Evolutionary conservation across 2,329 filamentous ascomycete genomes (phyloP), one percentile per base, ranked within the genome.

Genomic region (Botrytis fragariae): DNA sequence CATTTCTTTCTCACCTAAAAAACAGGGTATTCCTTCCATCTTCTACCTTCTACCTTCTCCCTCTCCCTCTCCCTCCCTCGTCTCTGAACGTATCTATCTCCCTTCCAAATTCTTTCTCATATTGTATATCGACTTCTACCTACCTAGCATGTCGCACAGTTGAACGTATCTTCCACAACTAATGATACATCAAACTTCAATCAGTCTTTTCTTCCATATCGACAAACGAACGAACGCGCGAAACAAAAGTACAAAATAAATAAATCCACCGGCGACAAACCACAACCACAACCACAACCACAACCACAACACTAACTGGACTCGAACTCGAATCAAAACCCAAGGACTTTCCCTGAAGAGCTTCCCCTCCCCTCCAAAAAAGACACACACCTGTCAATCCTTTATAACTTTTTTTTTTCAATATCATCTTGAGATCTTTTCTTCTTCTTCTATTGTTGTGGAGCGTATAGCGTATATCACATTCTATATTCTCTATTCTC

Each of bases 381-480:
- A 57, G 32, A 10, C 32, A 37, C 32, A 37, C 44, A 29, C 32
- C 32, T 48, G 37, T 51, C 45, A 67, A 45, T 54, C 37, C 63
- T 51, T 48, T 39, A 67, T 16, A 39, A 20, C 22, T 25, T 67
- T 18, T 44, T 22, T n/a, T n/a, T 51, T 10, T 32, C 12, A 14
- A 64, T 4, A 67, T 39, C 63, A 67, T 1, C 48, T 18, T 16
- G 45, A 35, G 32, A 37, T 37, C 45, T 54, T 25, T 32, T n/a
- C 32, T 67, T 51, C 44, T 44, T n/a, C n/a, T 67, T 51, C 7
- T 37, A 37, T 35, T 51, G 35, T 65, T 32, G 44, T 51, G 51
- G 51, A 65, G 29, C 63, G 32, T 67, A 67, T 51, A 54, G 48
- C 48, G 48, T 54, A 54, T 57, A 51, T 67, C 63, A 25, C 63